Percentiles rank a stretch among this genome's conserved stretches.
phyloP scores from a whole-genome alignment of 352 stramenopile genomes.

The Globisporangium echinulatum region DNA sequence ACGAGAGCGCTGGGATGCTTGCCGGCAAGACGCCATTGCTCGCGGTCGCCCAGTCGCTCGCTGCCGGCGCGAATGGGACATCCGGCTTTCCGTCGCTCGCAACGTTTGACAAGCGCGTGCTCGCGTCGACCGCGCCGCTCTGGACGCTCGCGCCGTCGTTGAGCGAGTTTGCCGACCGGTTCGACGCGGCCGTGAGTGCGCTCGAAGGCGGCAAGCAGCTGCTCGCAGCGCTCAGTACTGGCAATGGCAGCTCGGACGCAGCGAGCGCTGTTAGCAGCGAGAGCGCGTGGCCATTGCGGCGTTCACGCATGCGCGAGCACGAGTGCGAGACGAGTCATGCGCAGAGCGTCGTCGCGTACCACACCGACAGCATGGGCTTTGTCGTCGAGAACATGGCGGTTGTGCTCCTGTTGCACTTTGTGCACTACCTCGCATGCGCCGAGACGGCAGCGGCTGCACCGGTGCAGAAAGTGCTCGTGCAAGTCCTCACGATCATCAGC shows the following conservation, averaged over 20 bases:
- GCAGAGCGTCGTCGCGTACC: conserved; percentile 64
- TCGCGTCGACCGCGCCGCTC: conserved; percentile 53
- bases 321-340: conserved; percentile 31
- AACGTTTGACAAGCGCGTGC: conserved; percentile 42
- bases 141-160: conserved; percentile 55
- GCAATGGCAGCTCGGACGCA: background rate
- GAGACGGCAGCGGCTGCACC: conserved; percentile 19
- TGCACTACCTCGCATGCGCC: conserved; percentile 43
- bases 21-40: conserved; percentile 41
- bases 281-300: conserved; percentile 2
- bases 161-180: conserved; percentile 49
- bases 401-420: conserved; percentile 62
- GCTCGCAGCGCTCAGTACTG: conserved; percentile 17
- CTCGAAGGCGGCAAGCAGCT: conserved; percentile 47
- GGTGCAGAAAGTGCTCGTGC: conserved; percentile 53
- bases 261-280: conserved; percentile 10
- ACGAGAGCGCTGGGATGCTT: conserved; percentile 21
- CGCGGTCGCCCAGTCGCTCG: conserved; percentile 30
- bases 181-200: conserved; percentile 38
- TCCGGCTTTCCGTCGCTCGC: conserved; percentile 44
- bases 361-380: conserved; percentile 68
- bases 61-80: conserved; percentile 9
- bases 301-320: conserved; percentile 23
- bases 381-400: conserved; percentile 75
- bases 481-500: conserved; percentile 57